Percentiles rank a stretch among this genome's conserved stretches.
Conservation (phyloP, 495 filamentous ascomycete genomes). For the Podospora anserina region DNA sequence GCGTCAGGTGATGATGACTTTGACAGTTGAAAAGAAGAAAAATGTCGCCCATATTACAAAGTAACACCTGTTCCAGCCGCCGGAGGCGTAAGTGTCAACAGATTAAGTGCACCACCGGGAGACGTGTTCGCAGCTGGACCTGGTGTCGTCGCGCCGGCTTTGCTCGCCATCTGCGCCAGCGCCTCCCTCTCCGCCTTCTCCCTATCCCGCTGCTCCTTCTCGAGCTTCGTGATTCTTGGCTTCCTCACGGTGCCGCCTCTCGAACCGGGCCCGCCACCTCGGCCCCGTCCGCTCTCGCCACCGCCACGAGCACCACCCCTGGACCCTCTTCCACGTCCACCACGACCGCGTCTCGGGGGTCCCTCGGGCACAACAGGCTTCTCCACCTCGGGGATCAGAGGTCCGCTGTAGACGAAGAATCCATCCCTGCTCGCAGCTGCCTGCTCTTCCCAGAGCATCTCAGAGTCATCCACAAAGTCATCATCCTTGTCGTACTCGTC, state of each 20-base stretch:
- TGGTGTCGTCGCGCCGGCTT: neutral
- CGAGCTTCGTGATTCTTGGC: constrained; percentile 75
- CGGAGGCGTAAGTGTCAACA: neutral
- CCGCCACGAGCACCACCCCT: constrained; percentile 52
- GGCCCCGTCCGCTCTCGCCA: constrained; percentile 41
- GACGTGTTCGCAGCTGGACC: neutral
- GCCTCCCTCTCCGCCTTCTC: constrained; percentile 50
- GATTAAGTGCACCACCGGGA: neutral
- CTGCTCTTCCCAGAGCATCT: constrained; percentile 92
- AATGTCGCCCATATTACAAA: neutral
- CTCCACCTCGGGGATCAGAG: constrained; percentile 80
- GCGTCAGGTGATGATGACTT: neutral
- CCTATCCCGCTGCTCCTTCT: constrained; percentile 67
- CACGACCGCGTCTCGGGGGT: constrained; percentile 73
- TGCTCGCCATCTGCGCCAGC: constrained; percentile 26
- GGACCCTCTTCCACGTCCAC: constrained; percentile 51
- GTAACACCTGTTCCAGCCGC: neutral
- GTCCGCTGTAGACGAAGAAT: constrained; percentile 85
- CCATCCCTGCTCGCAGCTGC: constrained; percentile 90
- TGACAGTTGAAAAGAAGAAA: neutral
- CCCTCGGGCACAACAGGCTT: constrained; percentile 76
- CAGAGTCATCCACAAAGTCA: constrained; percentile 95
- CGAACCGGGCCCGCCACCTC: constrained; percentile 69
- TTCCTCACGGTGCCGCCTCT: constrained; percentile 77
- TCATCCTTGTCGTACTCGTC: constrained; percentile 97